phyloP scores from a whole-genome alignment of 129 eudicot species.

The Flaveria ramosissima region DNA sequence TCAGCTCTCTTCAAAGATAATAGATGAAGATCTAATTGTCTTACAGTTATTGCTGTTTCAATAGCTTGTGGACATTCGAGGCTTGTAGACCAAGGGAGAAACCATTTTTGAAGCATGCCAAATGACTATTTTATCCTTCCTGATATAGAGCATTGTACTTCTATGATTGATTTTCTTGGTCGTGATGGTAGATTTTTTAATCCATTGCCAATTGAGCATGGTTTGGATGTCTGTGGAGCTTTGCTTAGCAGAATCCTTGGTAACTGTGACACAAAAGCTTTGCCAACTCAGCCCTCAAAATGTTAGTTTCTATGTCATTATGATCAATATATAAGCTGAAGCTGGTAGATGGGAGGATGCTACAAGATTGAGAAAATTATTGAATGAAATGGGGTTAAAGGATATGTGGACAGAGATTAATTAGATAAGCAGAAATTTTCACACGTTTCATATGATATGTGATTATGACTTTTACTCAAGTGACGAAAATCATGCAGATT shows the following conservation, averaged over 20 bases:
- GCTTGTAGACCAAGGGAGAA: constrained; percentile 48
- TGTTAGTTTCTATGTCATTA: too few species aligned
- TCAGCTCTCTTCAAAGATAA: constrained; percentile 38
- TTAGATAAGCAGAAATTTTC: too few species aligned
- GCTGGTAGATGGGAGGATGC: too few species aligned
- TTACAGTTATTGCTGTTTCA: constrained; percentile 42
- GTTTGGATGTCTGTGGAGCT: constrained; percentile 49
- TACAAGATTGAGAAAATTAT: too few species aligned
- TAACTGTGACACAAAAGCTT: neutral
- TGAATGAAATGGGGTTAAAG: too few species aligned
- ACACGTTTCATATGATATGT: too few species aligned
- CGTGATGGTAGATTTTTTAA: constrained; percentile 41
- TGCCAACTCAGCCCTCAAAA: too few species aligned
- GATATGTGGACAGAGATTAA: too few species aligned
- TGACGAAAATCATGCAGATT: too few species aligned
- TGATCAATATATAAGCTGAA: too few species aligned
- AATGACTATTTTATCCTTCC: constrained; percentile 38
- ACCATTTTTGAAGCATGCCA: constrained; percentile 43
- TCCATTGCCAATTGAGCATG: constrained; percentile 48
- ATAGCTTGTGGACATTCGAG: constrained; percentile 57
- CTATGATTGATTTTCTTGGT: constrained; percentile 55
- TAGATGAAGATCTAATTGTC: constrained; percentile 29
- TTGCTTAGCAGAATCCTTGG: constrained; percentile 34
- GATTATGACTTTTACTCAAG: too few species aligned
- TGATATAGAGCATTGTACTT: constrained; percentile 44